A percentile compares a stretch with the other conserved stretches of the same genome.
phyloP scores from a whole-genome alignment of 371 early-diverging fungal genomes.

The Mucor saturninus region DNA sequence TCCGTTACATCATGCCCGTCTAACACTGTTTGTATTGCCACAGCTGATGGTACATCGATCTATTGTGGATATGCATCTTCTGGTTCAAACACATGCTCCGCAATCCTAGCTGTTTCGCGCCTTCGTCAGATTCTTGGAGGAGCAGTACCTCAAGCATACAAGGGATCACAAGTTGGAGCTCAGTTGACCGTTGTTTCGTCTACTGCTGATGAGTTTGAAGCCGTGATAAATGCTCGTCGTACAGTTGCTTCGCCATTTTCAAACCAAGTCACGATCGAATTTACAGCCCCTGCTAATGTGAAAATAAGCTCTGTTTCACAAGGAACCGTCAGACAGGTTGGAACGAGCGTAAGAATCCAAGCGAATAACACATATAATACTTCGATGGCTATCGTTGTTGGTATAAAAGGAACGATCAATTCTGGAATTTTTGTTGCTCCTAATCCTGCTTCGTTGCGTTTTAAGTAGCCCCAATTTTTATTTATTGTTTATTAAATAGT shows the following conservation, averaged over 20 bases:
- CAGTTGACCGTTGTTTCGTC: conserved; percentile 29
- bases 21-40: conserved; percentile 34
- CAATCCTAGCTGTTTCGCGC: conserved; percentile 3
- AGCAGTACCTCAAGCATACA: conserved; percentile 33
- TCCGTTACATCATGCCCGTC: conserved; percentile 28
- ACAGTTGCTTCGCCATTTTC: conserved; percentile 31
- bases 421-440: conserved; percentile 44
- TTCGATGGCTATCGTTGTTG: conserved; percentile 37
- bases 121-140: conserved; percentile 3
- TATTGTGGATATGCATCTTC: conserved; percentile 41
- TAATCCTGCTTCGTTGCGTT: conserved; percentile 19
- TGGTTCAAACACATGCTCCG: conserved; percentile 10
- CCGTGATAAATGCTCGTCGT: conserved; percentile 42
- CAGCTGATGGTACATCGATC: conserved; percentile 34
- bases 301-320: conserved; percentile 19
- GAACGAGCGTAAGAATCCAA: conserved; percentile 31
- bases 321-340: conserved; percentile 39
- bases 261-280: conserved; percentile 29
- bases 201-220: conserved; percentile 24
- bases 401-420: conserved; percentile 29
- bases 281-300: conserved; percentile 34
- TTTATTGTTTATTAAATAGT: too few relatives aligned
- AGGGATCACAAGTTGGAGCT: conserved; percentile 29
- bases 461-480: conserved; percentile 13
- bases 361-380: conserved; percentile 29